Conservation (phyloP, 1,284 basidiomycete species). For the Puccinia coronata region DNA sequence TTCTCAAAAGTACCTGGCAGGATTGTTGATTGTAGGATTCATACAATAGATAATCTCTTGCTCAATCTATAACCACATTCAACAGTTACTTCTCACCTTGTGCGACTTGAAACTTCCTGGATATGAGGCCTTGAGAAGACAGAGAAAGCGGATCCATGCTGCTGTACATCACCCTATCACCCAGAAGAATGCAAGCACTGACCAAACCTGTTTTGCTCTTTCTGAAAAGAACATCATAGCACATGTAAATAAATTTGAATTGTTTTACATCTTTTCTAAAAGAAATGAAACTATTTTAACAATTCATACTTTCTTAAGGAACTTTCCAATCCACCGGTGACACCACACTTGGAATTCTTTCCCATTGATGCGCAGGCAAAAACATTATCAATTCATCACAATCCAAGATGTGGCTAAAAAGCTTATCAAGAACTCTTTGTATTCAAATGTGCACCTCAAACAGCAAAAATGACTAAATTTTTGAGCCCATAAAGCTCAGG, state of each 20-base stretch:
- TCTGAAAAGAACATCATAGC: not conserved
- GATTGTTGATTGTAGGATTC: conserved; percentile 13
- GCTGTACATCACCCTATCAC: not conserved
- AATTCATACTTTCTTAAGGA: not conserved
- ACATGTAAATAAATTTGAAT: not conserved
- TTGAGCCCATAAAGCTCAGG: not conserved
- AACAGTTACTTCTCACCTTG: not conserved
- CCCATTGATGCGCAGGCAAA: not conserved
- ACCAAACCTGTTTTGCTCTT: conserved; percentile 5
- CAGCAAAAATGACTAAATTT: not conserved
- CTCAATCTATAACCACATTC: too few species aligned
- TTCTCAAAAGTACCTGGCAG: not conserved
- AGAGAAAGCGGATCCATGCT: not conserved
- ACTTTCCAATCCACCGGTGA: not conserved
- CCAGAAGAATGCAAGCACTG: too few species aligned
- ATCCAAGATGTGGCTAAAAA: not conserved
- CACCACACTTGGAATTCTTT: too few species aligned
- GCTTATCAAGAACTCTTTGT: not conserved
- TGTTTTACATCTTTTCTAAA: not conserved
- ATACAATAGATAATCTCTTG: not conserved
- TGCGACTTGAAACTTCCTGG: conserved; percentile 2
- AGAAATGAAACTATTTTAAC: too few species aligned
- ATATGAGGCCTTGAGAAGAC: not conserved
- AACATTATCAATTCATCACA: conserved; percentile 13
- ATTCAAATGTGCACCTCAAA: too few species aligned